Evolutionary conservation across 108 stramenopile species (phyloP).

Genomic region (Cyclotella kingstonii): DNA sequence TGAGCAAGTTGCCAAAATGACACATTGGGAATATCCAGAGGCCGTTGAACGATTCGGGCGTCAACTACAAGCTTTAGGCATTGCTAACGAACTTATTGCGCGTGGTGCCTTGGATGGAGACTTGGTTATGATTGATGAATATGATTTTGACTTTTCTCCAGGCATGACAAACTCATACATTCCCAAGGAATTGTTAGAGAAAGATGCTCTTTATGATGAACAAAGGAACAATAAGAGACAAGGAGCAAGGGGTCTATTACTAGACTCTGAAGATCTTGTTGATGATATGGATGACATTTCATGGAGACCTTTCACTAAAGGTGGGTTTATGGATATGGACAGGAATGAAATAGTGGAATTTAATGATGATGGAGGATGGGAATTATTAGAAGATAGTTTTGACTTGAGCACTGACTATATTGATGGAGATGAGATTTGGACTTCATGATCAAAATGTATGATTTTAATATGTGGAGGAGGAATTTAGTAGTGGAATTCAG

Average conservation of each 20-base stretch:
- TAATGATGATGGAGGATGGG: conserved; percentile 78
- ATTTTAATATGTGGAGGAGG: no score
- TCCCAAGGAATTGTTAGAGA: conserved; percentile 79
- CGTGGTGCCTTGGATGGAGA: conserved; percentile 87
- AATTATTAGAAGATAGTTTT: conserved; percentile 70
- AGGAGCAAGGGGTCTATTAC: conserved; percentile 29
- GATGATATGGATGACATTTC: conserved; percentile 43
- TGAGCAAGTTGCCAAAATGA: conserved; percentile 90
- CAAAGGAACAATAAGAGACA: conserved; percentile 15
- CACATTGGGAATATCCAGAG: conserved; percentile 93
- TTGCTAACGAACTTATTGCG: conserved; percentile 62
- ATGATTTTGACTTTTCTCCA: conserved; percentile 87
- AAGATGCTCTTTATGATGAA: conserved; percentile 55
- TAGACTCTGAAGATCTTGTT: conserved; percentile 25
- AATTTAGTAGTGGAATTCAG: no score
- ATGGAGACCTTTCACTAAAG: conserved; percentile 74
- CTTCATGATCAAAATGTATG: conserved; percentile 28
- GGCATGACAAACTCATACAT: conserved; percentile 81
- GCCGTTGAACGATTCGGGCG: conserved; percentile 89
- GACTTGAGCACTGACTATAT: conserved; percentile 49
- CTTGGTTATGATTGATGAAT: conserved; percentile 88
- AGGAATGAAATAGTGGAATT: conserved; percentile 79
- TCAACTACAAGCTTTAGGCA: conserved; percentile 83
- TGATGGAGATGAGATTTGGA: conserved; percentile 80
- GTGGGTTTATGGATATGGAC: conserved; percentile 84